Base-by-base conservation (phyloP, 805 yeast genomes). In the Saccharomycopsis sp. region DNA sequence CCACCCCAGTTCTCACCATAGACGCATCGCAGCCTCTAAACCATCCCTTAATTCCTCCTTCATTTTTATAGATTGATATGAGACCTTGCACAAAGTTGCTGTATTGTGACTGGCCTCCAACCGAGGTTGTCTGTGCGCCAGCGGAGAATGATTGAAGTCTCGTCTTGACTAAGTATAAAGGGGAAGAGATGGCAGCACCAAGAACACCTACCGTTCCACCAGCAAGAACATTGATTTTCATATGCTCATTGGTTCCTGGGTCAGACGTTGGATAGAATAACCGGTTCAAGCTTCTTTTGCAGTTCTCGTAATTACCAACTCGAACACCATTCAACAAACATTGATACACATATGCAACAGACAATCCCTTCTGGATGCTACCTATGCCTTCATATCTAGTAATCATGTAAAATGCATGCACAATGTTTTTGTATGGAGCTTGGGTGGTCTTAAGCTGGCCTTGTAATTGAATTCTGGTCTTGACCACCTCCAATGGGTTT, bases 21-120 rank as follows among this genome's bases (percentile, higher is more conserved):
- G 98, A 97, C 2, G 98, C 95, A 55, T 85, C 95, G 4, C 87
- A 85, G 49, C 98, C 98, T 48, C 94, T 70, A 61, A 76, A 89
- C 47, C 83, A 65, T 5, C 96, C 97, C 42, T 57, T 62, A 44
- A 84, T 30, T 2, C 94, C 85, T 1, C 96, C 96, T 53, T 84
- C 95, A 1, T 69, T 60, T 35, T 61, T 61, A 54, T 66, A 75
- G 30, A 92, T 75, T 17, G 76, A 64, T 5, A 60, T 51, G 18
- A 92, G 54, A 2, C 96, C 98, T 49, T 81, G 73, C 57, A 67
- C 63, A 2, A 80, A 71, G 36, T 78, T 73, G 27, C 61, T 73
- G 61, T 92, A 92, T 60, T 82, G 83, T 0, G 97, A 86, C 60
- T 92, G 98, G 12, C 23, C 2, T 38, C 98, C 98, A 36, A 88